These are phyloP conservation scores for Spinacia oleracea DNA, from an alignment of 179 eudicot genomes.

Conservation along the genomic window DNA sequence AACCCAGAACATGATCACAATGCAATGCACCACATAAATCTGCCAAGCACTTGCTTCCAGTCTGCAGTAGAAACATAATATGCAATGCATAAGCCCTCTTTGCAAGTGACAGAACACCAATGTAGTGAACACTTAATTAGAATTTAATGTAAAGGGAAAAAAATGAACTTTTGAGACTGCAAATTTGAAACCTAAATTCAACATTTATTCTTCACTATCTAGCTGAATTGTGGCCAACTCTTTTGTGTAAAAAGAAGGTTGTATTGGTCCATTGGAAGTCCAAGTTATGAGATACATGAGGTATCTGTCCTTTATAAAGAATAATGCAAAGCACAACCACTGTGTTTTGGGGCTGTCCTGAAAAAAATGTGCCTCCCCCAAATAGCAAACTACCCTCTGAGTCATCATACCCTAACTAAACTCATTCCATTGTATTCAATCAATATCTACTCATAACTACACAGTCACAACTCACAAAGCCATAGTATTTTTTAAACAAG, in stretches of 20 bases:
- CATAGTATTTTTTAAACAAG: background rate
- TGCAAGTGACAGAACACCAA: background rate
- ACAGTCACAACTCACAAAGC: background rate
- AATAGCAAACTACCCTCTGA: background rate
- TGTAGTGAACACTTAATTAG: background rate
- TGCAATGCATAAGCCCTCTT: conserved; percentile 15
- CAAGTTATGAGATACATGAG: background rate
- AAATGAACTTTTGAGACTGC: background rate
- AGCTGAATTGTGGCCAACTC: background rate
- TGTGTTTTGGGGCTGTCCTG: background rate
- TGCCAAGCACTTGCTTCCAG: conserved; percentile 80
- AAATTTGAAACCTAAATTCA: background rate
- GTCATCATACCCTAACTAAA: background rate
- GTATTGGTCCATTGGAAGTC: background rate
- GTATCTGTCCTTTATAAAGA: background rate
- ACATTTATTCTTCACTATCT: background rate
- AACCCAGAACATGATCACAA: conserved; percentile 64
- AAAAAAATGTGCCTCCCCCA: background rate
- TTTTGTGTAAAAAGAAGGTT: background rate
- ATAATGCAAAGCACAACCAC: background rate
- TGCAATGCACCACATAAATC: conserved; percentile 92
- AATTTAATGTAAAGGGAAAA: no score
- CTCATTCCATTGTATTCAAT: background rate
- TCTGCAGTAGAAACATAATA: conserved; percentile 42
- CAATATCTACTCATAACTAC: background rate